Evolutionary conservation across 1,284 basidiomycete genomes (phyloP).

Genomic region (Volvariella surrecta): DNA sequence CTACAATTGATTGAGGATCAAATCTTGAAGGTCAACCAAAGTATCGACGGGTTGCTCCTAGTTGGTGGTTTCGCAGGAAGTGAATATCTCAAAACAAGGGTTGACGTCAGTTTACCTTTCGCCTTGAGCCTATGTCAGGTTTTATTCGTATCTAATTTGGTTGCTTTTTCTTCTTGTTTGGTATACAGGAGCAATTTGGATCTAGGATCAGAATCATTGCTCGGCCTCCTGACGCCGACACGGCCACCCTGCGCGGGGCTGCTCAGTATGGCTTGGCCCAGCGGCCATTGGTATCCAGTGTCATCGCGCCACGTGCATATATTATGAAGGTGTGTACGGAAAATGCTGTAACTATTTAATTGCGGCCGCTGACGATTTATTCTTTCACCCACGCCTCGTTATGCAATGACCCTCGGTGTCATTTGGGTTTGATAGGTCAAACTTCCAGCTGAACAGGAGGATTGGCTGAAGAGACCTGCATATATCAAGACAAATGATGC

Average conservation of each 20-base stretch:
- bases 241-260: slow-evolving; percentile 74
- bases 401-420: too few relatives aligned
- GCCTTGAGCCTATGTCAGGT: slow-evolving; percentile 5
- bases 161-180: slow-evolving; percentile 5
- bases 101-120: slow-evolving; percentile 42
- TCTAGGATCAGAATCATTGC: slow-evolving; percentile 62
- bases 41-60: slow-evolving; percentile 69
- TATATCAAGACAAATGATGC: slow-evolving; percentile 73
- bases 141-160: not conserved
- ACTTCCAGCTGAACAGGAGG: slow-evolving; percentile 72
- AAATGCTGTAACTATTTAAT: slow-evolving; percentile 1
- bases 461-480: slow-evolving; percentile 71
- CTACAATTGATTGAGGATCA: slow-evolving; percentile 71
- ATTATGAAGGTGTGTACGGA: slow-evolving; percentile 59
- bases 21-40: slow-evolving; percentile 50
- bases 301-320: slow-evolving; percentile 73
- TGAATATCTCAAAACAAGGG: slow-evolving; percentile 68
- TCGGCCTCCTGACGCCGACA: slow-evolving; percentile 73
- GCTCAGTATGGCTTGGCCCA: slow-evolving; percentile 77
- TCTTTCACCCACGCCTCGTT: too few relatives aligned
- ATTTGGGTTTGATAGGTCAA: slow-evolving; percentile 46
- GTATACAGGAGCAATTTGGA: slow-evolving; percentile 49
- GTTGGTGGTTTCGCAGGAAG: slow-evolving; percentile 82
- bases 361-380: too few relatives aligned
- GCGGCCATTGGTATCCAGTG: slow-evolving; percentile 62